phyloP scores from a whole-genome alignment of 2,329 filamentous ascomycete species.

The Didymella pomorum region DNA sequence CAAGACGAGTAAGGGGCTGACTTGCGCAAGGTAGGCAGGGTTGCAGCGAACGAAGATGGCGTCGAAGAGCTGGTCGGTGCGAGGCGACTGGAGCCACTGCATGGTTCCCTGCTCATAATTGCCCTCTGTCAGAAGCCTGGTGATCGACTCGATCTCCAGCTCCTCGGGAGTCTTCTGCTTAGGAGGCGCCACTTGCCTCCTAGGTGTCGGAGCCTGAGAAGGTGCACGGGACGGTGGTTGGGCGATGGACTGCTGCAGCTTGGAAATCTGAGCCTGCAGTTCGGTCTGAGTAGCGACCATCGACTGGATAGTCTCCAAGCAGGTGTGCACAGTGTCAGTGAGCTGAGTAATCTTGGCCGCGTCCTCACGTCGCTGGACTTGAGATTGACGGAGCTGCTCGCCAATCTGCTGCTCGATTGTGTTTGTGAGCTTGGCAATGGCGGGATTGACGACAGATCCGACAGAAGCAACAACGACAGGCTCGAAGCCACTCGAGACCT shows the following conservation, averaged over 20 bases:
- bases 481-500: slow-evolving; percentile 73
- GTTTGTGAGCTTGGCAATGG: slow-evolving; percentile 71
- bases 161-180: slow-evolving; percentile 60
- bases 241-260: slow-evolving; percentile 53
- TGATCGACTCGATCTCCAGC: slow-evolving; percentile 68
- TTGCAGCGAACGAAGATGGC: slow-evolving; percentile 66
- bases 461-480: slow-evolving; percentile 67
- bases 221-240: slow-evolving; percentile 43
- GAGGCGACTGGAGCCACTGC: slow-evolving; percentile 68
- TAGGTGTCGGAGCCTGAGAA: slow-evolving; percentile 21
- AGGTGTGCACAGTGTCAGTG: slow-evolving; percentile 69
- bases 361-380: slow-evolving; percentile 62
- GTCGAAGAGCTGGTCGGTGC: slow-evolving; percentile 68
- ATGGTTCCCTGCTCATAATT: slow-evolving; percentile 58
- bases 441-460: slow-evolving; percentile 64
- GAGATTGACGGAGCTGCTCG: slow-evolving; percentile 61
- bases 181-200: slow-evolving; percentile 47
- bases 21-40: slow-evolving; percentile 62
- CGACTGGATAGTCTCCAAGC: slow-evolving; percentile 73
- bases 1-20: slow-evolving; percentile 66
- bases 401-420: slow-evolving; percentile 71
- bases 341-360: slow-evolving; percentile 75
- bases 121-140: slow-evolving; percentile 67
- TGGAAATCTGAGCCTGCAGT: slow-evolving; percentile 66
- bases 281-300: slow-evolving; percentile 74